Evolutionary conservation across 805 yeast species (phyloP).

Genomic region (Candida maesae): DNA sequence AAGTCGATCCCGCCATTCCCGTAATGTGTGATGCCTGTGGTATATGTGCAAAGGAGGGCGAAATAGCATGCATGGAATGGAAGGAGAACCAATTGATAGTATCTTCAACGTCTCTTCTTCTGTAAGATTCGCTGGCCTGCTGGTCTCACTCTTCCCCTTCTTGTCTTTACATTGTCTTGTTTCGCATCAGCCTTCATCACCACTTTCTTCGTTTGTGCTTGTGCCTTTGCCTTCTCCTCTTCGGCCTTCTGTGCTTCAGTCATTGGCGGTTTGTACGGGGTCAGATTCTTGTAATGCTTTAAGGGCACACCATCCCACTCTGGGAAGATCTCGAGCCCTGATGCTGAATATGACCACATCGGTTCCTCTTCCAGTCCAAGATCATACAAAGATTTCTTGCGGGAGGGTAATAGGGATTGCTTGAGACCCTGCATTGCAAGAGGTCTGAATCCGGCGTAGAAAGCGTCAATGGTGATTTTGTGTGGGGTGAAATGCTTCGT

Average conservation of each 20-base stretch:
- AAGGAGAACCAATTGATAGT: not conserved
- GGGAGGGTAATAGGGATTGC: conserved; percentile 29
- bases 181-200: conserved; percentile 2
- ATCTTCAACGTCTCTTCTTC: conserved; percentile 5
- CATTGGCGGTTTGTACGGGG: conserved; percentile 34
- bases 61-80: too few species aligned
- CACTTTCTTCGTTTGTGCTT: not conserved
- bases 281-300: conserved; percentile 19
- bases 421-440: conserved; percentile 22
- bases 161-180: conserved; percentile 5
- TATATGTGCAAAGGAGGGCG: conserved; percentile 1
- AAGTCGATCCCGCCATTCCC: too few species aligned
- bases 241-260: conserved; percentile 6
- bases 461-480: conserved; percentile 18
- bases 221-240: conserved; percentile 6
- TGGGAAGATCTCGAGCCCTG: conserved; percentile 32
- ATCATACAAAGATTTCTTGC: conserved; percentile 26
- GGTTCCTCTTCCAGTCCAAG: conserved; percentile 18
- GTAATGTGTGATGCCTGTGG: not conserved
- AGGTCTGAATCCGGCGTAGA: conserved; percentile 25
- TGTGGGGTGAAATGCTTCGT: conserved; percentile 17
- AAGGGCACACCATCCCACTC: conserved; percentile 28
- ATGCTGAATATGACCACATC: conserved; percentile 34
- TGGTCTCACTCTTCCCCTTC: conserved; percentile 18
- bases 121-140: conserved; percentile 2